Evolutionary conservation across 116 monocot genomes (phyloP), one percentile per base, ranked within the genome.

Genomic region (Phalaenopsis hybrid): DNA sequence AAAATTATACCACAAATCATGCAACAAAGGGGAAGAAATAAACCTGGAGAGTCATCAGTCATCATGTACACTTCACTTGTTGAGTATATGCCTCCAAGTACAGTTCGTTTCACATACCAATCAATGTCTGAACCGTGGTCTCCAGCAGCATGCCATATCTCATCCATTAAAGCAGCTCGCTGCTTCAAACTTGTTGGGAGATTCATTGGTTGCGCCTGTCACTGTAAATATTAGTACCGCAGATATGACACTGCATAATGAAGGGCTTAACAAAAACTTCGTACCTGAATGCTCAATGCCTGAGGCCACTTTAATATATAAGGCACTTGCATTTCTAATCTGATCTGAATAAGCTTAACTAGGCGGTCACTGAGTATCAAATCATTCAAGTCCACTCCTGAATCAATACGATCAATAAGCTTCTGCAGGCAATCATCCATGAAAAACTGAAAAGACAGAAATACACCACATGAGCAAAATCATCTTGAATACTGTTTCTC

Each of bases 81-180:
- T 28, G 99, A 99, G 83, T 99, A 99, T 80, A 99, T 93, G 46
- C 90, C 99, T 37, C 95, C 92, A 82, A 99, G 95, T 77, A 99
- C 82, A 18, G 93, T 92, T 69, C 99, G 81, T 84, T 95, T 99
- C 79, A 99, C 91, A 85, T 99, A 99, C 99, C 99, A 95, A 78
- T 95, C 91, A 61, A 95, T 80, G 80, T 95, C 99, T 69, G 93
- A 91, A 37, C 81, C 88, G 43, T 84, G 58, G 25, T 93, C 93
- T 79, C 92, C 93, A 76, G 85, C 93, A 69, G 88, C 92, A 89
- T 99, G 95, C 93, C 93, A 99, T 81, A 99, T 90, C 82, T 99
- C 99, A 85, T 99, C 99, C 81, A 99, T 86, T 20, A 99, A 86
- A 74, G 87, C 78, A 10, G 92, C 95, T 31, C 99, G 83, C 81